Evolutionary conservation across 805 yeast genomes (phyloP).

Genomic region (Tetrapisispora iriomotensis): DNA sequence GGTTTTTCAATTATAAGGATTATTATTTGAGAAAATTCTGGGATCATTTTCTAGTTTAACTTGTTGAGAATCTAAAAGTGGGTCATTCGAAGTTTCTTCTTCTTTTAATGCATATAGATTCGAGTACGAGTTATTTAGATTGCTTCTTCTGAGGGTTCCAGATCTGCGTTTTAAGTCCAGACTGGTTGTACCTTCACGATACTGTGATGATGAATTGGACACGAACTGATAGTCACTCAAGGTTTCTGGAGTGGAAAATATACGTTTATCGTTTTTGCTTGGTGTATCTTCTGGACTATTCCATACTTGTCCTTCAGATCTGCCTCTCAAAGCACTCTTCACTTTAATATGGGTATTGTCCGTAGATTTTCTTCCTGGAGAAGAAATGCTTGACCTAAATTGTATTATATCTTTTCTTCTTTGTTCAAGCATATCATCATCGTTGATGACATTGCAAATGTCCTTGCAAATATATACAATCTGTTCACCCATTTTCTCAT

Average conservation of each 20-base stretch:
- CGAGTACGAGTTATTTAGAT: conserved; percentile 6
- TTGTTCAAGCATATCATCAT: conserved; percentile 20
- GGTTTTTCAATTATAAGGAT: conserved; percentile 1
- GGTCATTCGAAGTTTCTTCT: conserved; percentile 19
- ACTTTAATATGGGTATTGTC: conserved; percentile 24
- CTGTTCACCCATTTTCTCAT: conserved; percentile 30
- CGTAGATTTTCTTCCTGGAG: conserved; percentile 28
- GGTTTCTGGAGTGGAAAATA: background rate
- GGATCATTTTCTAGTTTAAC: too few relatives aligned
- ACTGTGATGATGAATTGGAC: background rate
- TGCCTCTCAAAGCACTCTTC: conserved; percentile 1
- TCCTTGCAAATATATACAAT: conserved; percentile 34
- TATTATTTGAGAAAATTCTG: background rate
- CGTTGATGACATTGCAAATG: conserved; percentile 25
- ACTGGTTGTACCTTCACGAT: conserved; percentile 3
- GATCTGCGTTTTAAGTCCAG: conserved; percentile 2
- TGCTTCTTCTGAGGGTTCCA: conserved; percentile 3
- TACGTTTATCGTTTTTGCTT: background rate
- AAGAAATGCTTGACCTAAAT: conserved; percentile 27
- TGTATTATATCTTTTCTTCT: conserved; percentile 21
- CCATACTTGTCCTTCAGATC: conserved; percentile 1
- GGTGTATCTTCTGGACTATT: background rate
- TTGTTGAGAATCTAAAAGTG: too few relatives aligned
- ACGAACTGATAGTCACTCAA: background rate
- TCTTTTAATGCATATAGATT: conserved; percentile 22